Evolutionary conservation across 1,284 basidiomycete species (phyloP).

Genomic region (Meira nashicola): DNA sequence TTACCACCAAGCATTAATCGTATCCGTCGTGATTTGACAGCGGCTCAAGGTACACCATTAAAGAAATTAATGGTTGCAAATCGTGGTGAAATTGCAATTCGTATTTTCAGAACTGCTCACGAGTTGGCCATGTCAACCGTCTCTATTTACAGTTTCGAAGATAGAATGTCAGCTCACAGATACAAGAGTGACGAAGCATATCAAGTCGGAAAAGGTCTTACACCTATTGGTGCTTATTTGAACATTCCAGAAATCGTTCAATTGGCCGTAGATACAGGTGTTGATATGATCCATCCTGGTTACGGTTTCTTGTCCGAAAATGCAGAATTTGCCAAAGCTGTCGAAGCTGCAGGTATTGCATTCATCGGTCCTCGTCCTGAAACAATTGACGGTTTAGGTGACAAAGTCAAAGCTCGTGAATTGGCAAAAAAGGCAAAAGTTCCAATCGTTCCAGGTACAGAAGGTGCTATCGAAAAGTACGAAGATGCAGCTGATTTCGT

Average conservation of each 20-base stretch:
- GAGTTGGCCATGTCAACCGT: constrained; percentile 99
- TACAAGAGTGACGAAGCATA: constrained; percentile 99
- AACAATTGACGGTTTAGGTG: constrained; percentile 94
- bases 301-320: constrained; percentile 99
- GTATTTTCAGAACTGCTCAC: constrained; percentile 96
- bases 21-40: constrained; percentile 34
- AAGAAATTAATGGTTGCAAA: constrained; percentile 52
- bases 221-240: constrained; percentile 93
- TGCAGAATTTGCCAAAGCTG: constrained; percentile 87
- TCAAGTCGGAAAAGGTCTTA: constrained; percentile 90
- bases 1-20: constrained; percentile 40
- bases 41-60: constrained; percentile 19
- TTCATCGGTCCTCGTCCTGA: constrained; percentile 95
- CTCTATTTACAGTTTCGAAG: constrained; percentile 91
- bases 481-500: constrained; percentile 81
- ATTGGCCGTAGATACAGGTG: constrained; percentile 70
- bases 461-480: constrained; percentile 81
- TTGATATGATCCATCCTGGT: constrained; percentile 88
- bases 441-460: constrained; percentile 95
- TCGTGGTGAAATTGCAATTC: constrained; percentile 80
- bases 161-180: constrained; percentile 91
- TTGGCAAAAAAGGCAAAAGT: constrained; percentile 58
- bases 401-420: constrained; percentile 86
- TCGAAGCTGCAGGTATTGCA: constrained; percentile 92
- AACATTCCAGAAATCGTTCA: constrained; percentile 92